These are phyloP conservation scores for Sequoiadendron giganteum DNA, from an alignment of 75 land plant species.

Conservation along the genomic window DNA sequence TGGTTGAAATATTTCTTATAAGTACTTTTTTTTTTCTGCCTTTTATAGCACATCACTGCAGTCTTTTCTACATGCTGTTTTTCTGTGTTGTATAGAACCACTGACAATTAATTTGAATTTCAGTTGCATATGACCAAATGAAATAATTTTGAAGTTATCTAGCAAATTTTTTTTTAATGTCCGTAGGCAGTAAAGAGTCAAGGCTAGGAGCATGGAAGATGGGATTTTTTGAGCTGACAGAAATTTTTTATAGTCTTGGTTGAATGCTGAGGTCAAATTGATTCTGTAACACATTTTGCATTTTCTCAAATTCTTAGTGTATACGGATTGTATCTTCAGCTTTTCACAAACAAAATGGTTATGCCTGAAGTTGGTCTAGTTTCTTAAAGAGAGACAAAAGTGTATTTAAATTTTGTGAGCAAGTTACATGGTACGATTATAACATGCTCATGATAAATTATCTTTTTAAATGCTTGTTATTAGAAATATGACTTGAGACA, in stretches of 20 bases:
- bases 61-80: not conserved
- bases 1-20: not conserved
- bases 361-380: not conserved
- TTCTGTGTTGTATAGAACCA: not conserved
- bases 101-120: not conserved
- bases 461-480: not conserved
- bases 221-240: not conserved
- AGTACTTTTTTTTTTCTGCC: not conserved
- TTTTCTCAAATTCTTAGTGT: not conserved
- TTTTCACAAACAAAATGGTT: not conserved
- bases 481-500: not conserved
- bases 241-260: not conserved
- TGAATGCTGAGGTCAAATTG: not conserved
- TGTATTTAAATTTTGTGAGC: not conserved
- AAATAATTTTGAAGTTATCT: not conserved
- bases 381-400: not conserved
- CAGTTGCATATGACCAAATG: not conserved
- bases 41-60: not conserved
- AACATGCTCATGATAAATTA: not conserved
- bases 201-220: not conserved
- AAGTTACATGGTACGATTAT: not conserved
- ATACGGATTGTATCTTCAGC: not conserved
- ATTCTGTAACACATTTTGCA: not conserved
- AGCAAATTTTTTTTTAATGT: not conserved
- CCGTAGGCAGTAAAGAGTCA: not conserved